A percentile compares a stretch with the other conserved stretches of the same genome.
Evolutionary conservation across 2,329 filamentous ascomycete species (phyloP).

Genomic region (Amauroascus verrucosus): DNA sequence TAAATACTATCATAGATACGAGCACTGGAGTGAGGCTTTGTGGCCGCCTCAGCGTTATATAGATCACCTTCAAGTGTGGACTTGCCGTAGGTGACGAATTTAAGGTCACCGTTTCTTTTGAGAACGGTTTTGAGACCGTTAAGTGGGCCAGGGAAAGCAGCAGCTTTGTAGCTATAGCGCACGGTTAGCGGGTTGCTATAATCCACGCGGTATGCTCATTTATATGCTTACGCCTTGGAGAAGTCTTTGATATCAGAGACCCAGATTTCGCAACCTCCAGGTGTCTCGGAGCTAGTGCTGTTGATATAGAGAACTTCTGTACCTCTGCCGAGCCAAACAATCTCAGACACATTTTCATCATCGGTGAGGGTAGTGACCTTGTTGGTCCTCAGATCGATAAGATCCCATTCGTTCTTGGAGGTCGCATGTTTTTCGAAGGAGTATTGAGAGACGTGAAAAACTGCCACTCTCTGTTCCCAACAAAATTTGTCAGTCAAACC

Average conservation of each 20-base stretch:
- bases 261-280: slow-evolving; percentile 34
- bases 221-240: slow-evolving; percentile 23
- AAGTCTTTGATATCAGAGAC: slow-evolving; percentile 28
- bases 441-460: slow-evolving; percentile 59
- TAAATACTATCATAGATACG: slow-evolving; percentile 66
- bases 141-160: slow-evolving; percentile 30
- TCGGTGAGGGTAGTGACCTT: slow-evolving; percentile 56
- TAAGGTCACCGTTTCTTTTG: slow-evolving; percentile 37
- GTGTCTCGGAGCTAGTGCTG: slow-evolving; percentile 31
- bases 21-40: slow-evolving; percentile 53
- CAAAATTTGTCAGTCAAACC: neutral
- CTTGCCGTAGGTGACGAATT: slow-evolving; percentile 47
- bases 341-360: slow-evolving; percentile 55
- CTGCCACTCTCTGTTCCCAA: slow-evolving; percentile 29
- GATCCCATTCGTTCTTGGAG: slow-evolving; percentile 48
- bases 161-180: slow-evolving; percentile 29
- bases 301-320: slow-evolving; percentile 50
- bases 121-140: slow-evolving; percentile 31
- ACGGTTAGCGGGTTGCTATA: slow-evolving; percentile 8
- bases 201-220: neutral
- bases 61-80: slow-evolving; percentile 60
- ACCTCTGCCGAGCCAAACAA: slow-evolving; percentile 63
- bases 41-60: slow-evolving; percentile 53
- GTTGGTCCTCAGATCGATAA: slow-evolving; percentile 59
- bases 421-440: slow-evolving; percentile 66